A percentile compares a stretch with the other conserved stretches of the same genome.
Evolutionary conservation across 2,329 filamentous ascomycete species (phyloP).

Genomic region (Trichoderma oligosporum): DNA sequence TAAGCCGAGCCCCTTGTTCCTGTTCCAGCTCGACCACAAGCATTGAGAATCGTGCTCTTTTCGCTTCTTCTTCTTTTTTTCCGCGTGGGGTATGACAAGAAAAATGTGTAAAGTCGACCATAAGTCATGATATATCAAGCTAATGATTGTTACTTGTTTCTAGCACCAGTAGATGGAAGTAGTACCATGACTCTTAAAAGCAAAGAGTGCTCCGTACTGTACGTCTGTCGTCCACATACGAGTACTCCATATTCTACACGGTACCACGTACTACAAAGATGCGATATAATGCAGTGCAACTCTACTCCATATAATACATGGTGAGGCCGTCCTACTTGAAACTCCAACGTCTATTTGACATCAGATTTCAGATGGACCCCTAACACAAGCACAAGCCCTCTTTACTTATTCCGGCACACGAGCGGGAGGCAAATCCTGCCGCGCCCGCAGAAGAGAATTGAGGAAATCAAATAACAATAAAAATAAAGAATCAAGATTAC

Average conservation of each 20-base stretch:
- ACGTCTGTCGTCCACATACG: neutral
- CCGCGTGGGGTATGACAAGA: too few relatives aligned
- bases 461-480: too few relatives aligned
- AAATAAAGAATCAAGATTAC: too few relatives aligned
- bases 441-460: too few relatives aligned
- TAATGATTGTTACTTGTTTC: too few relatives aligned
- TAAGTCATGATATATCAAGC: too few relatives aligned
- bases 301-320: neutral
- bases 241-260: neutral
- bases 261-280: neutral
- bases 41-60: neutral
- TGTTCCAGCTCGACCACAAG: neutral
- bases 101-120: too few relatives aligned
- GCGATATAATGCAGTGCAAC: neutral
- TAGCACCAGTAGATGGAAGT: too few relatives aligned
- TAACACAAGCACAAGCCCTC: neutral
- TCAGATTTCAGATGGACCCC: neutral
- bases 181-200: too few relatives aligned
- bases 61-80: neutral
- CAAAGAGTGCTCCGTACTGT: too few relatives aligned
- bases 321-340: neutral
- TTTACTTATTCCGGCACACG: neutral
- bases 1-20: neutral
- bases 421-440: neutral
- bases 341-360: neutral